Base-by-base conservation (phyloP, 2,329 filamentous ascomycete genomes). In the Bipolaris cookei region DNA sequence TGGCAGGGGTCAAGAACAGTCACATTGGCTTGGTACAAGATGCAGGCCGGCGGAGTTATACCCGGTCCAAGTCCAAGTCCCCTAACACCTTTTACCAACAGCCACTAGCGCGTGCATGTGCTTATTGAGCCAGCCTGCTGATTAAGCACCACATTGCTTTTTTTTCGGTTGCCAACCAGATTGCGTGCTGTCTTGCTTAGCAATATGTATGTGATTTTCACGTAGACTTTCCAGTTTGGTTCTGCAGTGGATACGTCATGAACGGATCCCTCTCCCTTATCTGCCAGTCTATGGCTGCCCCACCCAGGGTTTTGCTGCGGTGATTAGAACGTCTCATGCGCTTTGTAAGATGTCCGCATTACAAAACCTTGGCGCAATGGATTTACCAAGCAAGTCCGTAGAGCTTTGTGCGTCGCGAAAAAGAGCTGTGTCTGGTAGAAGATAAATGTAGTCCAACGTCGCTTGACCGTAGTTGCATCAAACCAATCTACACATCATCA, bases 261-360 rank as follows among this genome's bases (percentile, higher is more conserved):
- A 6, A 32, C 11, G 13, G 34, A 50, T 50, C 16, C 13, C 11
- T 10, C n/a, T 28, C 25, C 23, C 10, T 10, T 21, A 8, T 18
- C 35, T 37, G 5, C 23, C 3, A 13, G 21, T 5, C 23, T 32
- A n/a, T 3, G 10, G 6, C 23, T 18, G 8, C 6, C 11, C 11
- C 28, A 7, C 47, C 47, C 16, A 38, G 25, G 18, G 11, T 16
- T 23, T 30, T 50, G 47, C 16, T 42, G 28, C 47, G 23, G 37
- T n/a, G 47, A 42, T 42, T 50, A 30, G 47, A 50, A 50, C 10
- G 16, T 16, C 13, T 4, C 4, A 11, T 23, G 18, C 32, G 47
- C 37, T 50, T 50, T 50, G 47, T 50, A 38, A 50, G 37, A 50
- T 42, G 25, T 30, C 37, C 7, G 21, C 37, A 50, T 50, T 50